phyloP scores from a whole-genome alignment of 1,284 basidiomycete genomes.

The Apiotrichum mycotoxinovorans region DNA sequence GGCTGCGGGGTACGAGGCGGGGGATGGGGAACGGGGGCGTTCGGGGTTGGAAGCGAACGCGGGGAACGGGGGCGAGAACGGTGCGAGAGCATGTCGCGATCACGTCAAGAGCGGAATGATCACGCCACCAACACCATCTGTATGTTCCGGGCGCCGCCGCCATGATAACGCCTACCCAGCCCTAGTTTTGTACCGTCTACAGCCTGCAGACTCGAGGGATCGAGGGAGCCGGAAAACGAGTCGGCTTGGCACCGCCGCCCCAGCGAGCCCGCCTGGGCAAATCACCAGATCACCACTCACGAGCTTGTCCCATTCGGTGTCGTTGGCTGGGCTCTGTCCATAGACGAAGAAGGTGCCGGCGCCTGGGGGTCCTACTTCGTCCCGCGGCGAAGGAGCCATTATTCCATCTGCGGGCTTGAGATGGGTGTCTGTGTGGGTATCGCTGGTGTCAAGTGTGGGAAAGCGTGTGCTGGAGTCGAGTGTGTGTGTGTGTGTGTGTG shows the following conservation, averaged over 20 bases:
- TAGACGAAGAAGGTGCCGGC: constrained; percentile 41
- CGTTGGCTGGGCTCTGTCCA: constrained; percentile 5
- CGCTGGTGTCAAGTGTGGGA: not conserved
- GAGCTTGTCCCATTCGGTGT: constrained; percentile 16
- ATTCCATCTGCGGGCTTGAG: constrained; percentile 3
- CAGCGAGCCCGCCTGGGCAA: too few relatives aligned
- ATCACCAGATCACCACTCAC: constrained; percentile 6
- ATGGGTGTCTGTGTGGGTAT: not conserved
- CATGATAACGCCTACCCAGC: too few relatives aligned
- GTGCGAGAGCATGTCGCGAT: not conserved
- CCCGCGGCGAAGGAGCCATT: constrained; percentile 14
- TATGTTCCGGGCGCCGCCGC: too few relatives aligned
- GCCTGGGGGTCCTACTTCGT: constrained; percentile 33
- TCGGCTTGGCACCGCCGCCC: too few relatives aligned
- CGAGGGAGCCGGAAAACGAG: too few relatives aligned
- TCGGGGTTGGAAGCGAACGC: not conserved
- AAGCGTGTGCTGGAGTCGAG: not conserved
- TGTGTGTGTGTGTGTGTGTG: not conserved
- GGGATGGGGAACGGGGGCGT: not conserved
- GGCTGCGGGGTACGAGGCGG: not conserved
- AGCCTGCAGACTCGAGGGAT: too few relatives aligned
- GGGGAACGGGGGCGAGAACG: not conserved
- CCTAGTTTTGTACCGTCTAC: too few relatives aligned
- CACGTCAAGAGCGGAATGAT: not conserved
- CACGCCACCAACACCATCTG: not conserved